Evolutionary conservation across 1,284 basidiomycete genomes (phyloP), one percentile per base, ranked within the genome.

Genomic region (Hortiboletus rubellus): DNA sequence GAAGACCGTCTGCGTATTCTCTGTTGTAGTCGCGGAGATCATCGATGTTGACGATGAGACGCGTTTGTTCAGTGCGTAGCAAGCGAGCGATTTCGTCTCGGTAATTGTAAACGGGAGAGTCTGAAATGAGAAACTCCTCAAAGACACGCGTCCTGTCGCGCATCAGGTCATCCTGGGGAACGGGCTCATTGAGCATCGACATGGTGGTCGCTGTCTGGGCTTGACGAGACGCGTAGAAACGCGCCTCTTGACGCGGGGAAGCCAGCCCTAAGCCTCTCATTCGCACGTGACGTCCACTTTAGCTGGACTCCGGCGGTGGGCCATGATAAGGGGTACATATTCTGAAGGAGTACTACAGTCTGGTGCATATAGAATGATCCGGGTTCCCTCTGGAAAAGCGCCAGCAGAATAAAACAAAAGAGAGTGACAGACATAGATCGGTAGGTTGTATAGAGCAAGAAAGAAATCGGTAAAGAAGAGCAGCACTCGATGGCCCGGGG

Each of bases 11-110:
- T 1, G 88, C 84, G 55, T 81, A 90, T 57, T 91, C 86, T 70
- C 95, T 87, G 72, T 93, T 87, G 74, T 96, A 96, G 74, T 95
- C 92, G 73, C 97, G 89, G 63, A 99, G 77, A 76, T 99, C 95
- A 76, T 99, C 96, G 65, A 99, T 82, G 76, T 98, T 99, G 73
- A 99, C 86, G 67, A 97, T 88, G 67, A 99, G 87, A 67, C 97
- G 87, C 65, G 93, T 89, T 69, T 90, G 86, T 67, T 93, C 90
- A 34, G 84, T 79, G 55, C 91, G 86, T 44, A 99, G 82, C 89
- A 99, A 90, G 63, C 86, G 85, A 49, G 84, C 82, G 65, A 98
- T 90, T 55, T 91, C 89, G 68, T 95, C 89, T 65, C 86, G 85
- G 77, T 99, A 98, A 76, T 94, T 92, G 77, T 87, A 86, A 24